These are phyloP conservation scores for Spizellomyces sp. DNA, from an alignment of 192 early-diverging fungal genomes.

Conservation along the genomic window DNA sequence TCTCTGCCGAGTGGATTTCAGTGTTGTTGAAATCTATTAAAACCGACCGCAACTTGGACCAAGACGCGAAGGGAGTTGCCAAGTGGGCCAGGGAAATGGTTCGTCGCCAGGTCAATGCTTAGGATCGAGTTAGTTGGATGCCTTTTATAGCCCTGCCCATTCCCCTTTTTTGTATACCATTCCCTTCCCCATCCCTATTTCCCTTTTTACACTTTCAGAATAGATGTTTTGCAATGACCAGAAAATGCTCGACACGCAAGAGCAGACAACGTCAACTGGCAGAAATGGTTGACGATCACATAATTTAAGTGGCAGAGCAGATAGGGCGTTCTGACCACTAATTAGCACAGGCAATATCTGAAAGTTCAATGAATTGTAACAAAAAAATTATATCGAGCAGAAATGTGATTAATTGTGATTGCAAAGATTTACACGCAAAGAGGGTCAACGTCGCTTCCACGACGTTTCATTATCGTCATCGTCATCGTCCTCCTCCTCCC, in stretches of 20 bases:
- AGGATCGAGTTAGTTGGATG: background rate
- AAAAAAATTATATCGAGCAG: too few relatives aligned
- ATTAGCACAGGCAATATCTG: too few relatives aligned
- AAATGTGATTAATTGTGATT: too few relatives aligned
- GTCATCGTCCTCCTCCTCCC: slow-evolving; percentile 2
- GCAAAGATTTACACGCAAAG: background rate
- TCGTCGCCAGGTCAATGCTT: slow-evolving; percentile 35
- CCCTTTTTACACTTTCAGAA: too few relatives aligned
- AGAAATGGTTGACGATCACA: too few relatives aligned
- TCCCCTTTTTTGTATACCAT: background rate
- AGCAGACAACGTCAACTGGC: too few relatives aligned
- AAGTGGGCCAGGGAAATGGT: slow-evolving; percentile 55
- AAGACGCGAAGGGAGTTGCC: slow-evolving; percentile 64
- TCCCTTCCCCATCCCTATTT: background rate
- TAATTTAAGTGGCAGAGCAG: too few relatives aligned
- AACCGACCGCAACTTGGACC: slow-evolving; percentile 49
- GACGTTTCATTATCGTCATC: slow-evolving; percentile 7
- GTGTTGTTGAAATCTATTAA: slow-evolving; percentile 79
- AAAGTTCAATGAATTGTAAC: too few relatives aligned
- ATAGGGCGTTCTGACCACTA: too few relatives aligned
- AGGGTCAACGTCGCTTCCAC: slow-evolving; percentile 2
- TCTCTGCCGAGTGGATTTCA: slow-evolving; percentile 76
- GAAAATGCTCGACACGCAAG: too few relatives aligned
- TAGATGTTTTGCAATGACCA: too few relatives aligned
- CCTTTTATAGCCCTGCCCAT: background rate